Percentiles rank a stretch among this genome's conserved stretches.
Evolutionary conservation across 352 stramenopile genomes (phyloP).

Genomic region (Phytopythium delawarense): DNA sequence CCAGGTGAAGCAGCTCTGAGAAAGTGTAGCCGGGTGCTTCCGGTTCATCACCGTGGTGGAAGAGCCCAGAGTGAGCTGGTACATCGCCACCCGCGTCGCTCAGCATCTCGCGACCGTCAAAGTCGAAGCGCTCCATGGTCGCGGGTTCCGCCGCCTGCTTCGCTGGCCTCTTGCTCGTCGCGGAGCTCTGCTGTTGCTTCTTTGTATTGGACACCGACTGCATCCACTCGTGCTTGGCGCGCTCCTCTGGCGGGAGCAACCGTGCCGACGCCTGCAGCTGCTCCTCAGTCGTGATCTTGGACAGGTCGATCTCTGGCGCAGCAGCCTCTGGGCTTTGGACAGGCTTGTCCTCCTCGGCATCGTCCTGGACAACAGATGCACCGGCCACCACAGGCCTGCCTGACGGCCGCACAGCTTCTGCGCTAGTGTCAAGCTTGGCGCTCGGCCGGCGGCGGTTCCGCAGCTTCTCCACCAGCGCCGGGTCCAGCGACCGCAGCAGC

Average conservation of each 20-base stretch:
- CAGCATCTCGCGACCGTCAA: constrained; percentile 39
- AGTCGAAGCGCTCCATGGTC: constrained; percentile 65
- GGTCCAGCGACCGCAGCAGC: constrained; percentile 53
- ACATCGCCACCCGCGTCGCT: constrained; percentile 13
- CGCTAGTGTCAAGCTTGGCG: constrained; percentile 3
- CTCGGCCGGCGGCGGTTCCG: constrained; percentile 22
- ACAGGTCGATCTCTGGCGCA: constrained; percentile 26
- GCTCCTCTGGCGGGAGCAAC: constrained; percentile 55
- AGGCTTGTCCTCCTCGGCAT: constrained; percentile 8
- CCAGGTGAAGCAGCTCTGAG: constrained; percentile 63
- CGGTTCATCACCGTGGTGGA: constrained; percentile 76
- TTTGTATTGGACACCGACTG: constrained; percentile 11
- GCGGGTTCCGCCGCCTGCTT: constrained; percentile 17
- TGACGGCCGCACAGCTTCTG: not conserved
- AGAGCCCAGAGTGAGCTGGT: constrained; percentile 60
- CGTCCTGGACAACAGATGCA: constrained; percentile 12
- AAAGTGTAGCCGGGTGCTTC: constrained; percentile 71
- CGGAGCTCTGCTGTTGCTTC: constrained; percentile 11
- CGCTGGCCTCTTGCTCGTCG: constrained; percentile 8
- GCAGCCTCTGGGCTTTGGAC: not conserved
- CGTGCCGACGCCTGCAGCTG: constrained; percentile 42
- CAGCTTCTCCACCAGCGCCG: constrained; percentile 63
- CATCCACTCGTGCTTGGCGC: constrained; percentile 79
- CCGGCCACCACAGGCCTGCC: constrained; percentile 16
- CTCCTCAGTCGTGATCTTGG: constrained; percentile 58